Conservation (phyloP, 495 filamentous ascomycete species). For the Hypoxylon trugodes region DNA sequence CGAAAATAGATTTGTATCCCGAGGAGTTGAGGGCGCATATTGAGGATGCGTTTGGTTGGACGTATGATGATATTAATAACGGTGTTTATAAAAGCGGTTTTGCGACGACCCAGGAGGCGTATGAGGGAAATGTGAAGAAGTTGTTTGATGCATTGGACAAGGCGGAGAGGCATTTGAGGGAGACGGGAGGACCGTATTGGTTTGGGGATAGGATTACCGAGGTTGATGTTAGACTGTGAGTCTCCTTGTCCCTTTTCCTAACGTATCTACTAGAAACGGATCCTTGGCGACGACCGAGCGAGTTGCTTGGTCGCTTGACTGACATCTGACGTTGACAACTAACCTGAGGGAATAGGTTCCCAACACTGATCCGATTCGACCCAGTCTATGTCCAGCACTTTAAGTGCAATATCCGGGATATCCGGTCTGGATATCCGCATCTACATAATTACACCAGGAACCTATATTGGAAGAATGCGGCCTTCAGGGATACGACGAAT, state of each 20-base stretch:
- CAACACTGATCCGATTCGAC: constrained; percentile 87
- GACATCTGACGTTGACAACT: not conserved
- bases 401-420: constrained; percentile 88
- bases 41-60: constrained; percentile 82
- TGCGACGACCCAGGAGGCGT: constrained; percentile 74
- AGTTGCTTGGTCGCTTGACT: too few species aligned
- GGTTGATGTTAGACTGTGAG: constrained; percentile 72
- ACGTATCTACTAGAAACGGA: not conserved
- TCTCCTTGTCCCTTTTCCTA: not conserved
- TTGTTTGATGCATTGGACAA: constrained; percentile 78
- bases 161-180: constrained; percentile 70
- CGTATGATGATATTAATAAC: constrained; percentile 65
- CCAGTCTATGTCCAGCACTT: constrained; percentile 93
- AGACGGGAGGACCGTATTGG: constrained; percentile 64
- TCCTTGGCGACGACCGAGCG: too few species aligned
- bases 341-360: constrained; percentile 55
- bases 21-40: constrained; percentile 66
- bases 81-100: constrained; percentile 60
- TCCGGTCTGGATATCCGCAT: constrained; percentile 76
- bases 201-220: constrained; percentile 78
- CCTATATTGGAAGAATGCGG: constrained; percentile 74
- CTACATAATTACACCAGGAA: constrained; percentile 72
- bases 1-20: constrained; percentile 69
- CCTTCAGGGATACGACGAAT: constrained; percentile 67
- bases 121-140: constrained; percentile 69